Base-by-base conservation (phyloP, 176 grass and related monocot species). In the Avena sativa region DNA sequence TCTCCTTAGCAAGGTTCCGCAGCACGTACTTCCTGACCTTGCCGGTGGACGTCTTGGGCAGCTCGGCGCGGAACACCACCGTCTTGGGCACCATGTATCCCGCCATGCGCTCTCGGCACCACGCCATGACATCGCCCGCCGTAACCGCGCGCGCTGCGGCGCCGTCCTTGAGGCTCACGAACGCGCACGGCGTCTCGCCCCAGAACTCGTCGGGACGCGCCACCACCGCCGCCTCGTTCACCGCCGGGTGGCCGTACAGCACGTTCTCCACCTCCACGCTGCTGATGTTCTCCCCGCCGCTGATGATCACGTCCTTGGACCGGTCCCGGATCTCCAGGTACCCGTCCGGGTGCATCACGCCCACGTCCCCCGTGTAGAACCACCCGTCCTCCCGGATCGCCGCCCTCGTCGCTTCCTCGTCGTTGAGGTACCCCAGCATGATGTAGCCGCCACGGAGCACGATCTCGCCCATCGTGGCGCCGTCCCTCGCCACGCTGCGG, bases 281-380 rank as follows among this genome's bases (percentile, higher is more conserved):
- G 87, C 93, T 95, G 68, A 98, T 90, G 89, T 98, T 98, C 91
- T 98, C 96, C 9, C 96, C 96, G 52, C 91, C 91, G 44, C 86
- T 94, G 85, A 98, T 98, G 84, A 98, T 95, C 81, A 98, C 93
- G 87, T 98, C 96, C 86, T 98, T 98, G 16, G 92, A 98, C 16
- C 96, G 59, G 83, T 95, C 96, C 1, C 91, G 93, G 82, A 98
- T 94, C 81, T 98, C 92, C 9, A 95, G 9, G 83, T 98, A 95
- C 0, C 96, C 93, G 32, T 98, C 93, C 14, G 90, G 86, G 61
- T 98, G 96, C 90, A 95, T 90, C 57, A 98, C 93, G 0, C 91
- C 93, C 0, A 95, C 84, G 84, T 98, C 96, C 5, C 95, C 96
- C 4, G 91, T 95, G 88, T 95, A 92, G 92, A 98, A 93, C 93